Conservation (phyloP, 148 eudicot genomes). For the Simmondsia chinensis region DNA sequence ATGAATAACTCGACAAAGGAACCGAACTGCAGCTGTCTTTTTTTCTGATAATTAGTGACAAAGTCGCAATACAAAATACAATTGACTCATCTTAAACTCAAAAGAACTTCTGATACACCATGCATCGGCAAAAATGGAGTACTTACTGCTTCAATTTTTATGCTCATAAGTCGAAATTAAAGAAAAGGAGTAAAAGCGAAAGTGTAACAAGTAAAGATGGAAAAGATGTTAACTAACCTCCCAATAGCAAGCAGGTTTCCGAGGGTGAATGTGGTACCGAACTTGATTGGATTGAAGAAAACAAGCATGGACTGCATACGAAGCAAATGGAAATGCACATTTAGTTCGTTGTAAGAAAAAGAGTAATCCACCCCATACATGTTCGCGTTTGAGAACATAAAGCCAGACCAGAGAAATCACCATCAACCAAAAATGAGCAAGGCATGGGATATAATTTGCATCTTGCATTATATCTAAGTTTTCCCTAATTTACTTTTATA, state of each 20-base stretch:
- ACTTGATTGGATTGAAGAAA: constrained; percentile 91
- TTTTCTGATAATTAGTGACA: too few species aligned
- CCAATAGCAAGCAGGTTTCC: constrained; percentile 96
- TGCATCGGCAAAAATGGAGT: too few species aligned
- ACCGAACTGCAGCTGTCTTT: too few species aligned
- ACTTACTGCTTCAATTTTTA: background rate
- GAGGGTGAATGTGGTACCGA: constrained; percentile 81
- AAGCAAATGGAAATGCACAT: constrained; percentile 11
- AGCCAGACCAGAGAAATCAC: background rate
- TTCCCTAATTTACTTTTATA: too few species aligned
- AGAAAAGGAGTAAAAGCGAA: background rate
- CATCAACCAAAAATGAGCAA: background rate
- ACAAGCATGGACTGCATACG: constrained; percentile 75
- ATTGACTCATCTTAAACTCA: too few species aligned
- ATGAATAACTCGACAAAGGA: too few species aligned
- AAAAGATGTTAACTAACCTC: constrained; percentile 42
- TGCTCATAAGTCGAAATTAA: background rate
- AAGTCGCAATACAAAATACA: too few species aligned
- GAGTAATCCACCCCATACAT: background rate
- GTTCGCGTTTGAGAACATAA: background rate
- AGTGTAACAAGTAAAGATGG: background rate
- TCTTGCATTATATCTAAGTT: too few species aligned
- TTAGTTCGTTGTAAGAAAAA: constrained; percentile 1
- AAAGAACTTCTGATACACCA: too few species aligned
- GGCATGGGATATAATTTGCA: too few species aligned